Evolutionary conservation across 2,329 filamentous ascomycete genomes (phyloP), one percentile per base, ranked within the genome.

Genomic region (Camptophora hylomeconis): DNA sequence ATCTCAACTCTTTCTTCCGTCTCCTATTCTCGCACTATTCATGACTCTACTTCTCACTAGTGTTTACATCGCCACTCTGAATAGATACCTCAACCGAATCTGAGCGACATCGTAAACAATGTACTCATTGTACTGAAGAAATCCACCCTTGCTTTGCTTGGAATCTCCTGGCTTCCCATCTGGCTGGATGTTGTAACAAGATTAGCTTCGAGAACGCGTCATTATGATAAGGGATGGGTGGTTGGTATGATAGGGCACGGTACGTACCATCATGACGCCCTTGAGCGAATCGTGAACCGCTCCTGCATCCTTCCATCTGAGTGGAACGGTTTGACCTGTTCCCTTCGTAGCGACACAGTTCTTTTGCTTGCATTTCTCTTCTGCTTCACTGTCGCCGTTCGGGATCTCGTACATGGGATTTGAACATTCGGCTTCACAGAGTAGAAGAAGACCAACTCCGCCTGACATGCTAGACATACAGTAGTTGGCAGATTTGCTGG

Each of bases 381-480:
- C 76, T 0, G 83, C 83, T 5, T 59, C 53, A 45, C 70, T 82
- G 12, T 69, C 68, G 1, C 70, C 52, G 7, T 58, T 0, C 0
- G 55, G 60, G 3, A 86, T 62, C 42, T 75, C 63, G 35, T 77
- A 67, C 58, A 87, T 73, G 0, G 82, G 81, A 17, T 75, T 54
- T 5, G 84, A 83, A 3, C 92, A 65, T 53, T 84, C 78, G 3
- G 80, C 82, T 46, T 92, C 83, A 45, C 83, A 92, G 1, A 93
- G 72, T 11, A 93, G 65, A 3, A 92, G 60, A 3, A 93, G 61
- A 0, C 75, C 83, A 15, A 74, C 71, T 11, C 71, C 69, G n/a
- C 66, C 69, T 10, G 76, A 79, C 36, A 59, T 65, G 39, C 56
- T 49, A 0, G 72, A 50, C 28, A 53, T 66, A 49, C 81, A 89